Conservation (phyloP, 2,329 filamentous ascomycete genomes). For the Colletotrichum limetticola region DNA sequence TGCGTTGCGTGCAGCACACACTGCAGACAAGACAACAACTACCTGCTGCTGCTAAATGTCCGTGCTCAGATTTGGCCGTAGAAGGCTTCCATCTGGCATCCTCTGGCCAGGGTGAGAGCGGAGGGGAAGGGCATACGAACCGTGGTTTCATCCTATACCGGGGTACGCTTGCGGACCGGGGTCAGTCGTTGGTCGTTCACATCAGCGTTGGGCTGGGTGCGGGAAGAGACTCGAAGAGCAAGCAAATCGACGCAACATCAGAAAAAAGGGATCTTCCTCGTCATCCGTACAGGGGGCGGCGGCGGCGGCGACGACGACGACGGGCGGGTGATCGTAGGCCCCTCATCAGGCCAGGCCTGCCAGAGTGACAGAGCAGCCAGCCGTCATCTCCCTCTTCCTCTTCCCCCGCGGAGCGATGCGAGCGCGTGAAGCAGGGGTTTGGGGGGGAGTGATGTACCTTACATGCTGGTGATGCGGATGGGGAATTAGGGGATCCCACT, state of each 20-base stretch:
- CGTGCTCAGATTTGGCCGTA: constrained; percentile 34
- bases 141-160: constrained; percentile 34
- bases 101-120: constrained; percentile 12
- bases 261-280: constrained; percentile 9
- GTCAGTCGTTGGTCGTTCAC: not conserved
- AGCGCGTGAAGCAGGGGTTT: no score
- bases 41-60: constrained; percentile 26
- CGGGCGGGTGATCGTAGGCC: not conserved
- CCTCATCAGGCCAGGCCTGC: not conserved
- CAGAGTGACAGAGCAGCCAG: no score
- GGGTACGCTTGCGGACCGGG: not conserved
- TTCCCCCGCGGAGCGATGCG: no score
- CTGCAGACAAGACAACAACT: not conserved
- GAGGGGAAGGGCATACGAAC: constrained; percentile 10
- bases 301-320: not conserved
- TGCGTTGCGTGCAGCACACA: constrained; percentile 9
- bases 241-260: constrained; percentile 8
- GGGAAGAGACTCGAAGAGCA: constrained; percentile 7
- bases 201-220: not conserved
- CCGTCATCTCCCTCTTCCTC: no score
- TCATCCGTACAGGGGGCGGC: constrained; percentile 17
- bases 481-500: not conserved
- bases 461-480: constrained; percentile 4
- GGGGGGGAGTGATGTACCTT: no score
- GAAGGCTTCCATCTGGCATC: constrained; percentile 31